Conservation (phyloP, 352 stramenopile genomes). For the Phytophthora cactorum region DNA sequence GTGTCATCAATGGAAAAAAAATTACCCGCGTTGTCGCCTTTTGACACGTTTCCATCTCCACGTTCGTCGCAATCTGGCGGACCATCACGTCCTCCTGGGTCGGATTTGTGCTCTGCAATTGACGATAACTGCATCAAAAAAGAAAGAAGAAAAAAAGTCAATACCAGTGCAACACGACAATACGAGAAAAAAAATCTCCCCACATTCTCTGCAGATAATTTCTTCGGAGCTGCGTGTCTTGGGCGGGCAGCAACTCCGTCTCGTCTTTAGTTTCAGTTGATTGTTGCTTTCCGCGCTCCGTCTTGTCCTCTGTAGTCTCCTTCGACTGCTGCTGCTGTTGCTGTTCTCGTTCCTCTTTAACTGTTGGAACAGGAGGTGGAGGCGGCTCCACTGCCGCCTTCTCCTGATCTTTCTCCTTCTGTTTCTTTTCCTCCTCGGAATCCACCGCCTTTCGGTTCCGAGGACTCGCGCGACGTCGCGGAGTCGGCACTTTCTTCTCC, state of each 20-base stretch:
- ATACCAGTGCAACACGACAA: constrained; percentile 1
- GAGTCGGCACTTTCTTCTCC: constrained; percentile 33
- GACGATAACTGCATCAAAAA: constrained; percentile 54
- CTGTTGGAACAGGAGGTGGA: not conserved
- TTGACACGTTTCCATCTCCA: constrained; percentile 75
- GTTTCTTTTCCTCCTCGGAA: constrained; percentile 12
- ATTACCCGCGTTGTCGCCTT: constrained; percentile 49
- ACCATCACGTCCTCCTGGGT: constrained; percentile 60
- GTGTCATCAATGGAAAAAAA: not conserved
- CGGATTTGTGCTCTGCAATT: constrained; percentile 64
- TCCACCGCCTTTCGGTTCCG: constrained; percentile 25
- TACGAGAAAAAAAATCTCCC: constrained; percentile 6
- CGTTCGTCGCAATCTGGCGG: constrained; percentile 61
- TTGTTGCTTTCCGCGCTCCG: not conserved
- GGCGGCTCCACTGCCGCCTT: not conserved
- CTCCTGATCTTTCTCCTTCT: constrained; percentile 11
- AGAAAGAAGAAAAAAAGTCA: not conserved
- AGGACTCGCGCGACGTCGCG: constrained; percentile 36
- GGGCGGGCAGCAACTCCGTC: constrained; percentile 14
- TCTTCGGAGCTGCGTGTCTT: constrained; percentile 33
- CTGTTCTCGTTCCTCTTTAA: constrained; percentile 10
- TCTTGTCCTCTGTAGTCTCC: constrained; percentile 1
- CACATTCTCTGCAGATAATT: constrained; percentile 44
- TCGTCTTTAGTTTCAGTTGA: constrained; percentile 4
- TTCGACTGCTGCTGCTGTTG: not conserved